Base-by-base conservation (phyloP, 495 filamentous ascomycete genomes). In the Haplographium delicatum region DNA sequence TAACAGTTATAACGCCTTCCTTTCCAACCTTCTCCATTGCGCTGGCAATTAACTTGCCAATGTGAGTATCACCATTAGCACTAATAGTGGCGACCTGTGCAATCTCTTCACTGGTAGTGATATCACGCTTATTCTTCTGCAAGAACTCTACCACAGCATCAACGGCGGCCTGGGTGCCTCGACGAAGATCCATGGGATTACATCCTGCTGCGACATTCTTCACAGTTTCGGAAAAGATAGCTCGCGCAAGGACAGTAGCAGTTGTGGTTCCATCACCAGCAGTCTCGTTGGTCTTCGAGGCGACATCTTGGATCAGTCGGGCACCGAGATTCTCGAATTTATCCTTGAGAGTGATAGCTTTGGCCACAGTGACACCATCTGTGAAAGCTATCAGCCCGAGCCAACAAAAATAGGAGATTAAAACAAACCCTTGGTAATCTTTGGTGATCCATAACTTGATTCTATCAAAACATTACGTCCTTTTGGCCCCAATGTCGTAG, bases 11-110 rank as follows among this genome's bases (percentile, higher is more conserved):
- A 57, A 98, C 93, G 79, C 93, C 93, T 76, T 98, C 93, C 80
- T 97, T 97, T 69, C 93, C 93, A 58, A 98, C 93, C 74, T 94
- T 91, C 83, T 98, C 93, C 93, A 98, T 98, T 56, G 93, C 93
- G 62, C 83, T 95, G 60, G 93, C 89, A 69, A 98, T 93, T 57
- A 98, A 75, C 74, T 88, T 84, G 61, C 93, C 93, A 62, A 98
- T 90, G 71, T 97, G 94, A 47, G 79, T 83, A 65, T 98, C 93
- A 54, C 93, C 93, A 73, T 98, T 98, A 58, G 93, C 93, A 61
- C 82, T 88, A 74, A 98, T 98, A 60, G 93, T 97, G 47, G 94
- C 93, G 37, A 98, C 93, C 75, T 98, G 93, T 41, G 91, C 89
- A 64, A 98, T 89, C 78, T 98, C 93, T 65, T 84, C 89, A 62